phyloP scores from a whole-genome alignment of 129 eudicot species.

The Centrapalus pauciflorus region DNA sequence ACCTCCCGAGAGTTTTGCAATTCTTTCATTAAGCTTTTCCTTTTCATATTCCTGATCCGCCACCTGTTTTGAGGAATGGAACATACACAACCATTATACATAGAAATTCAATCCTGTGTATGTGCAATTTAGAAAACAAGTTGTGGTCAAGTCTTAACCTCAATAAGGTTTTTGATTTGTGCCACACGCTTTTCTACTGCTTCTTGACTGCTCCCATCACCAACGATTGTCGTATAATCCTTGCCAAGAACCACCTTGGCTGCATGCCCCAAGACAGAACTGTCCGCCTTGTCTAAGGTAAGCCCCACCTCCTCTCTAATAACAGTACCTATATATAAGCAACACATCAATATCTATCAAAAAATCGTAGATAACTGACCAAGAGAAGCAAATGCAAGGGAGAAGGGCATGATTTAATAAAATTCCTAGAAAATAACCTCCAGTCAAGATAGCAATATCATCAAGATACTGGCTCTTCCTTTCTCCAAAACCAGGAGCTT shows the following conservation, averaged over 20 bases:
- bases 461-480: conserved; percentile 73
- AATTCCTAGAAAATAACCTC: conserved; percentile 35
- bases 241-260: conserved; percentile 67
- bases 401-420: neutral
- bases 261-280: conserved; percentile 69
- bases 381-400: neutral
- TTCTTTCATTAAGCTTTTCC: conserved; percentile 71
- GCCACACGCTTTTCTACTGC: conserved; percentile 63
- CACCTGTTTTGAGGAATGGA: conserved; percentile 34
- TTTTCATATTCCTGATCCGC: conserved; percentile 85
- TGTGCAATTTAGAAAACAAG: neutral
- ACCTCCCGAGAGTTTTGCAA: conserved; percentile 80
- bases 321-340: conserved; percentile 52
- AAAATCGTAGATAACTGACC: neutral
- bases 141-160: conserved; percentile 30
- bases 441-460: conserved; percentile 70
- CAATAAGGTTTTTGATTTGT: conserved; percentile 71
- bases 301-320: conserved; percentile 80
- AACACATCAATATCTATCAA: neutral
- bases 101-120: neutral
- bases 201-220: conserved; percentile 82
- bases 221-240: conserved; percentile 75
- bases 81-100: neutral
- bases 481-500: conserved; percentile 77
- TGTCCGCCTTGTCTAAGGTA: conserved; percentile 63